phyloP scores from a whole-genome alignment of 208 protist species.

The Lotmaria passim region DNA sequence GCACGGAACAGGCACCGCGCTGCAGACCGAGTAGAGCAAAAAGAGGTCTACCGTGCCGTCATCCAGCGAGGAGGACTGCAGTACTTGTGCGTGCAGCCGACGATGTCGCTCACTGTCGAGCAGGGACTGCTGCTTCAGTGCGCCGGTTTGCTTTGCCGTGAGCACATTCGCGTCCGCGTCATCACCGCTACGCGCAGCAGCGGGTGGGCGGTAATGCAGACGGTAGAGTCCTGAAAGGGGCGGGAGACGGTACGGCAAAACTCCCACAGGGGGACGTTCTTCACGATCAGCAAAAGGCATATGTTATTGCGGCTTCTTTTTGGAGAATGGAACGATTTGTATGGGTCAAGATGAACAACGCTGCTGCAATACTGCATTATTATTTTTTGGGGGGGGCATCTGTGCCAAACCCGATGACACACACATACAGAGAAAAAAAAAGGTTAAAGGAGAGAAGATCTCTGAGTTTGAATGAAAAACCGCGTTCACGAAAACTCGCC shows the following conservation, averaged over 20 bases:
- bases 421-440: no score
- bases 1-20: slow-evolving; percentile 30
- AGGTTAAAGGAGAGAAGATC: no score
- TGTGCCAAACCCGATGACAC: no score
- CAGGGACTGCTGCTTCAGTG: no score
- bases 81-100: slow-evolving; percentile 13
- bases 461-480: no score
- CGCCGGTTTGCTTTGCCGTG: neutral
- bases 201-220: slow-evolving; percentile 22
- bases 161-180: neutral
- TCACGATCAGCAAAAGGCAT: neutral
- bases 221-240: slow-evolving; percentile 39
- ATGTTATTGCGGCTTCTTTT: no score
- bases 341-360: no score
- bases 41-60: slow-evolving; percentile 33
- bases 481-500: no score
- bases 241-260: slow-evolving; percentile 24
- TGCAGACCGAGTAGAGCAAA: slow-evolving; percentile 36
- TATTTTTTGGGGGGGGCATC: no score
- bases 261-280: slow-evolving; percentile 15
- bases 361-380: no score
- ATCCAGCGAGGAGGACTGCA: slow-evolving; percentile 9
- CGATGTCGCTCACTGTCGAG: neutral
- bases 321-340: no score
- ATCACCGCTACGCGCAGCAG: neutral